These are phyloP conservation scores for Chlamydomonas urium DNA, from an alignment of 139 green algal genomes.

Conservation along the genomic window DNA sequence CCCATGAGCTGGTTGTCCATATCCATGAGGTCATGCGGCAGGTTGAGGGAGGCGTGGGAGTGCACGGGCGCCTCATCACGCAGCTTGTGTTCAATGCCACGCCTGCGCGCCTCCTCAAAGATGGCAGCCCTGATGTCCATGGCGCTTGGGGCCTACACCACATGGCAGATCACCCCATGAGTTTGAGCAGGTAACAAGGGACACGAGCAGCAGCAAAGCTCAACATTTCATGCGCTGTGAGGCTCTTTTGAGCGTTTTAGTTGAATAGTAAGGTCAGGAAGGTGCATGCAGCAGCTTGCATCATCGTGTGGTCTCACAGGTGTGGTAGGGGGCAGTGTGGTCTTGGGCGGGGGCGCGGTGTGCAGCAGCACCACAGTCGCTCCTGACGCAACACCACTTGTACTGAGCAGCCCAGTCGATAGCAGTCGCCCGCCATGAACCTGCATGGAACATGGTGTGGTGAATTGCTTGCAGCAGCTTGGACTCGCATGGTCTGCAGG, in stretches of 20 bases:
- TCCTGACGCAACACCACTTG: slow-evolving; percentile 10
- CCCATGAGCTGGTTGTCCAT: slow-evolving; percentile 36
- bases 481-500: too few relatives aligned
- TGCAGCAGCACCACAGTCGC: slow-evolving; percentile 23
- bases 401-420: background rate
- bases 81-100: slow-evolving; percentile 21
- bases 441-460: background rate
- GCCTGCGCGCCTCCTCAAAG: slow-evolving; percentile 19
- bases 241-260: background rate
- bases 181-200: background rate
- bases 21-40: background rate
- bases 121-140: slow-evolving; percentile 23
- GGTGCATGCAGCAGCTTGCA: background rate
- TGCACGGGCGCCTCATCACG: slow-evolving; percentile 6
- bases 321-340: background rate
- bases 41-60: background rate
- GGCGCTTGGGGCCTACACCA: slow-evolving; percentile 9
- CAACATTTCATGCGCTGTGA: background rate
- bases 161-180: background rate
- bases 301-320: slow-evolving; percentile 13
- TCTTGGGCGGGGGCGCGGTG: background rate
- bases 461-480: too few relatives aligned
- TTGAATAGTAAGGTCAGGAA: background rate
- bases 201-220: background rate
- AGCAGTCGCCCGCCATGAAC: background rate